Evolutionary conservation across 2,329 filamentous ascomycete species (phyloP).

Genomic region (Penicillium sp.): DNA sequence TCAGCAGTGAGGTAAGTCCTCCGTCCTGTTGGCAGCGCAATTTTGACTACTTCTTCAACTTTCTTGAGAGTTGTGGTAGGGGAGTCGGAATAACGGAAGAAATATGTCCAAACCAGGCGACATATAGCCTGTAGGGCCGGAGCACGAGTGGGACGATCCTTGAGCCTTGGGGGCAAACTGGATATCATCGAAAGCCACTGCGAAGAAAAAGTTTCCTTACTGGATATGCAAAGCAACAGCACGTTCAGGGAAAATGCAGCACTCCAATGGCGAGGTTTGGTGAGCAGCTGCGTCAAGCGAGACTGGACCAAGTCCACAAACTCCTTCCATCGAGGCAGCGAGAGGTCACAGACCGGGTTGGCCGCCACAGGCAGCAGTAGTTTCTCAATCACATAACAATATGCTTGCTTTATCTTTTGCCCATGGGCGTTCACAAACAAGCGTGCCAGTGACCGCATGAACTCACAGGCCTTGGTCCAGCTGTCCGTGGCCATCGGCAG

Average conservation of each 20-base stretch:
- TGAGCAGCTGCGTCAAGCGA: conserved; percentile 77
- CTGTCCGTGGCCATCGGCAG: conserved; percentile 71
- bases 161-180: conserved; percentile 75
- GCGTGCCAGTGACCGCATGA: conserved; percentile 76
- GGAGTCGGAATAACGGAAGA: conserved; percentile 79
- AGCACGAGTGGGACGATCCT: conserved; percentile 76
- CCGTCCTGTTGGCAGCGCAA: conserved; percentile 78
- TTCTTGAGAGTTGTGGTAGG: conserved; percentile 69
- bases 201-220: conserved; percentile 75
- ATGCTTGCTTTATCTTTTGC: conserved; percentile 86
- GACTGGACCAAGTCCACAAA: conserved; percentile 78
- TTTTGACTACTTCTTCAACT: conserved; percentile 82
- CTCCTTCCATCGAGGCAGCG: conserved; percentile 80
- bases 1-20: conserved; percentile 82
- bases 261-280: conserved; percentile 89
- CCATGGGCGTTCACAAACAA: conserved; percentile 85
- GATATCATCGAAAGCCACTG: conserved; percentile 86
- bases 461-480: conserved; percentile 87
- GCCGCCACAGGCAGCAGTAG: conserved; percentile 85
- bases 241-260: conserved; percentile 86
- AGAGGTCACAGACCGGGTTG: conserved; percentile 73
- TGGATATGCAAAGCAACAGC: conserved; percentile 83
- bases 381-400: conserved; percentile 87
- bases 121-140: conserved; percentile 87
- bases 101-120: conserved; percentile 88